These are phyloP conservation scores for Drechslerella dactyloides DNA, from an alignment of 2,329 filamentous ascomycete genomes.

Conservation along the genomic window DNA sequence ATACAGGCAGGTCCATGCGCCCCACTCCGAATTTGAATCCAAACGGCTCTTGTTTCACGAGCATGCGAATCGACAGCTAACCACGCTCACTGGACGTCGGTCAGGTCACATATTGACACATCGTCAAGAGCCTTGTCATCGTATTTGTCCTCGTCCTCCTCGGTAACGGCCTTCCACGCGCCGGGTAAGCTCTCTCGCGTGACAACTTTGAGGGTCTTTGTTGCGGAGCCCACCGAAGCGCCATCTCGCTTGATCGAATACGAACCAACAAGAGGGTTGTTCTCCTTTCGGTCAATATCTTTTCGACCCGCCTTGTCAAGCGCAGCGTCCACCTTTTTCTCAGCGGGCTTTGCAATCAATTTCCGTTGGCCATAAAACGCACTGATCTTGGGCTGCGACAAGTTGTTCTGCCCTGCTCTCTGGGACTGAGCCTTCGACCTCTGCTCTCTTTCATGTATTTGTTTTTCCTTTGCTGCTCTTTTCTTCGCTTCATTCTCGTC, in stretches of 20 bases:
- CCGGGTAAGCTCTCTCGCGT: slow-evolving; percentile 34
- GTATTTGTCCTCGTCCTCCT: slow-evolving; percentile 13
- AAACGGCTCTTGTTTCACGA: background rate
- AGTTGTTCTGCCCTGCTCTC: background rate
- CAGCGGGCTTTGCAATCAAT: background rate
- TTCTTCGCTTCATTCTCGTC: slow-evolving; percentile 34
- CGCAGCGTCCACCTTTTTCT: background rate
- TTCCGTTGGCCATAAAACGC: slow-evolving; percentile 32
- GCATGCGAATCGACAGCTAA: background rate
- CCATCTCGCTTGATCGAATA: background rate
- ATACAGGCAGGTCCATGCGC: background rate
- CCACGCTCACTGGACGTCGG: slow-evolving; percentile 9
- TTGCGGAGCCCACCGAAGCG: background rate
- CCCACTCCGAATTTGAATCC: background rate
- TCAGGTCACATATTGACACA: slow-evolving; percentile 33
- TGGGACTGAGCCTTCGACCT: slow-evolving; percentile 13
- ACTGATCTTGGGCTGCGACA: slow-evolving; percentile 23
- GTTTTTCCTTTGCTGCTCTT: slow-evolving; percentile 12
- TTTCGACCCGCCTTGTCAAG: background rate
- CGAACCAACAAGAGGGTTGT: background rate
- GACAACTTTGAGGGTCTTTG: slow-evolving; percentile 17
- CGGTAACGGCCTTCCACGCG: slow-evolving; percentile 21
- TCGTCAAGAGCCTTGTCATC: slow-evolving; percentile 30
- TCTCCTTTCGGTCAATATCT: slow-evolving; percentile 10
- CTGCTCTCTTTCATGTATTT: slow-evolving; percentile 24